Conservation (phyloP, 345 rosid species). For the Gossypium turneri region DNA sequence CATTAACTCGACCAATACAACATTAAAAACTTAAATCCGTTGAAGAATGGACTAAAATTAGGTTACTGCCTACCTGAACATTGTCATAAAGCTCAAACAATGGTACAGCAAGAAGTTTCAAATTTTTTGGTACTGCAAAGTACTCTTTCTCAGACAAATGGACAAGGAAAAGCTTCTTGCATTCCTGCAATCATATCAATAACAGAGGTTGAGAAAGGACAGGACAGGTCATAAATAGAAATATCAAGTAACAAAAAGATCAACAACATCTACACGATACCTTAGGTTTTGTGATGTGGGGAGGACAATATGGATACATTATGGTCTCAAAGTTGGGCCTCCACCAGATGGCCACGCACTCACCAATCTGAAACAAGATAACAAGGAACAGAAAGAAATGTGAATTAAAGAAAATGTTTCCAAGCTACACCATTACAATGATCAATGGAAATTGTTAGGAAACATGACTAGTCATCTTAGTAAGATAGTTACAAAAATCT, state of each 20-base stretch:
- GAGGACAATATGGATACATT: conserved; percentile 97
- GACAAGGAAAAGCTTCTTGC: conserved; percentile 89
- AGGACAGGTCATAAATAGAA: conserved; percentile 7
- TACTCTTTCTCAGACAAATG: conserved; percentile 95
- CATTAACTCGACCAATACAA: not conserved
- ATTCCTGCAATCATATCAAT: conserved; percentile 59
- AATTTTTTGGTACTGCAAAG: conserved; percentile 93
- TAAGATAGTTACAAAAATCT: not conserved
- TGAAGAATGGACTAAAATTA: not conserved
- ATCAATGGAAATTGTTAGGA: not conserved
- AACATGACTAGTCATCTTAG: not conserved
- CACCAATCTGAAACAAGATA: conserved; percentile 63
- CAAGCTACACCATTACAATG: not conserved
- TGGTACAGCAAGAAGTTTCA: conserved; percentile 94
- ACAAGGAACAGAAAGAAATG: not conserved
- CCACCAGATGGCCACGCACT: conserved; percentile 97
- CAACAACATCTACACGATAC: conserved; percentile 23
- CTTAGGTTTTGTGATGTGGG: conserved; percentile 95
- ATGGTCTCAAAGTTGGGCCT: conserved; percentile 97
- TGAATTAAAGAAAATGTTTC: not conserved
- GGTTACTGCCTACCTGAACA: conserved; percentile 53
- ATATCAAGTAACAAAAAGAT: conserved; percentile 6
- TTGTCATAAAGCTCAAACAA: conserved; percentile 94
- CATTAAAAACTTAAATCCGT: too few species aligned
- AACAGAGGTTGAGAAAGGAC: not conserved